Conservation (phyloP, 805 yeast genomes). For the Metschnikowia santaceciliae region DNA sequence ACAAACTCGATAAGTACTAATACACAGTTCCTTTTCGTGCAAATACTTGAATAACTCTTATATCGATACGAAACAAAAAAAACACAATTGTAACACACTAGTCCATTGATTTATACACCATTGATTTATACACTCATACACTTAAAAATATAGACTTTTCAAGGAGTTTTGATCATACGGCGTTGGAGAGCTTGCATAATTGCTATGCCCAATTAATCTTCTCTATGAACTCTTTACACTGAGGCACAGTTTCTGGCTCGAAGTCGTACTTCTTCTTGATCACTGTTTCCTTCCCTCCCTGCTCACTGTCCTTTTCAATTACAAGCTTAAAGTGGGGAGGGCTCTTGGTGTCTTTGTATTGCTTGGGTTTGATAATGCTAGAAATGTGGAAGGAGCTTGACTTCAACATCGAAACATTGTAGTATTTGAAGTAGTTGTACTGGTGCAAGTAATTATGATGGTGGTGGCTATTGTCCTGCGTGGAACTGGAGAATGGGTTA, state of each 20-base stretch:
- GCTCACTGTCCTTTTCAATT: constrained; percentile 39
- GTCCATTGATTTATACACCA: too few species aligned
- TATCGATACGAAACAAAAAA: too few species aligned
- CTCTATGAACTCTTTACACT: constrained; percentile 73
- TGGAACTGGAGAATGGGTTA: constrained; percentile 25
- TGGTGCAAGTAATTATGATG: constrained; percentile 38
- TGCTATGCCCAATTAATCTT: constrained; percentile 57
- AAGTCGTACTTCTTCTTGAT: constrained; percentile 82
- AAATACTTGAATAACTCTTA: too few species aligned
- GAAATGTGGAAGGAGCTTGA: constrained; percentile 84
- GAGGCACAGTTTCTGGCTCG: constrained; percentile 61
- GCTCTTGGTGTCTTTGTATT: constrained; percentile 56
- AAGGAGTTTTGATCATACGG: background rate
- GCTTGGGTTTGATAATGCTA: constrained; percentile 72
- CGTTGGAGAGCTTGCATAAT: constrained; percentile 42
- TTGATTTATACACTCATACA: too few species aligned
- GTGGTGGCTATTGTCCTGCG: constrained; percentile 17
- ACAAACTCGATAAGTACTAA: too few species aligned
- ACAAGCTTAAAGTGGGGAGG: constrained; percentile 80
- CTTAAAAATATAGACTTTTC: too few species aligned
- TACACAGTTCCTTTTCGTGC: background rate
- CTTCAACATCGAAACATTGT: constrained; percentile 69
- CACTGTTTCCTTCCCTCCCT: constrained; percentile 45
- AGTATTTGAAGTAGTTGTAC: constrained; percentile 37
- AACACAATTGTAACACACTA: too few species aligned